Base-by-base conservation (phyloP, 495 filamentous ascomycete genomes). In the Neurospora sp. region DNA sequence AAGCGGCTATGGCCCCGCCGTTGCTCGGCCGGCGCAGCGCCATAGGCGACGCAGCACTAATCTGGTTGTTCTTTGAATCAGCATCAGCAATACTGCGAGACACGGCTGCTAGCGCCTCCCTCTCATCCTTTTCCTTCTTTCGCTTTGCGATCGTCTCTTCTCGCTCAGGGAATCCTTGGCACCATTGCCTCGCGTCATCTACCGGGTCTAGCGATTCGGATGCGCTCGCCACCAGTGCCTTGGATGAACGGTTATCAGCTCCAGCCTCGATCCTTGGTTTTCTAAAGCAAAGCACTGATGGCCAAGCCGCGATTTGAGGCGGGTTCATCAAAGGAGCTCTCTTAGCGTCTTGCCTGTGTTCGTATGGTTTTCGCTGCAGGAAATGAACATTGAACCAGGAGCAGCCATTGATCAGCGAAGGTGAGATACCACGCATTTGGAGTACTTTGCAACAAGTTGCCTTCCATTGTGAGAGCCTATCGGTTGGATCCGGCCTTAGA, bases 181-280 rank as follows among this genome's bases (percentile, higher is more conserved):
- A 87, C 94, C 94, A 97, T 31, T 83, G 80, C 79, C 93, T 89
- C 3, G 91, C 92, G 74, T 88, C 86, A 12, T 85, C 82, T 38
- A 97, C 76, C 27, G 91, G 90, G 77, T 95, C 90, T 45, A 82
- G 77, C 31, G 75, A 76, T 10, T 75, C 80, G 3, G 78, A 73
- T n/a, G 44, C 71, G 3, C 68, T 65, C 2, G 40, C 72, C 12
- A 72, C 9, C 22, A 75, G 3, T 12, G 69, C 70, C 27, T 75
- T 79, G 20, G 74, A 76, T 40, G 74, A 68, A 1, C 73, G 38
- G 3, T 70, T 39, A 45, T 76, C 78, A 14, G 77, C n/a, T 14
- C 70, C 48, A 2, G 74, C 22, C 16, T 75, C 78, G 10, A 78
- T 44, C 48, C 48, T 78, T 38, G 76, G 77, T 74, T 83, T 86